A percentile compares a stretch with the other conserved stretches of the same genome.
Evolutionary conservation across 169 alveolate species (phyloP).

Genomic region (Plasmodium ovale): DNA sequence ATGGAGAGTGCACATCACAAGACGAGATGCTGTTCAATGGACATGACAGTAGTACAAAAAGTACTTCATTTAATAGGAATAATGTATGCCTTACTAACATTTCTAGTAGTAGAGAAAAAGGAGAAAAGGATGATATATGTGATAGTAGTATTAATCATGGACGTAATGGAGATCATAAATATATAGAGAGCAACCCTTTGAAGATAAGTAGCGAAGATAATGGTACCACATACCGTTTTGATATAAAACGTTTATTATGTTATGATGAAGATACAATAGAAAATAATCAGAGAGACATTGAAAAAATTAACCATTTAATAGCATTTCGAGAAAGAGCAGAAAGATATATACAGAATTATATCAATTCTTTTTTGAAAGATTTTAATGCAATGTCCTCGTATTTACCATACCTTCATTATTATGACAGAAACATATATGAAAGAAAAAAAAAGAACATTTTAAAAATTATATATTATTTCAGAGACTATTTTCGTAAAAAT

Average conservation of each 20-base stretch:
- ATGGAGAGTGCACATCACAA: not conserved
- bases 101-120: not conserved
- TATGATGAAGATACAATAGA: not conserved
- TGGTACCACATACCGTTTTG: not conserved
- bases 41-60: too few species aligned
- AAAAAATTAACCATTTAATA: conserved; percentile 9
- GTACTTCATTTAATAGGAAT: too few species aligned
- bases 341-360: conserved; percentile 34
- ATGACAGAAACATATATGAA: conserved; percentile 36
- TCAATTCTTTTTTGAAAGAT: conserved; percentile 34
- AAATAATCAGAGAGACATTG: not conserved
- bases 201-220: too few species aligned
- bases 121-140: not conserved
- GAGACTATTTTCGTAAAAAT: conserved; percentile 18
- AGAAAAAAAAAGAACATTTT: conserved; percentile 27
- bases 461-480: conserved; percentile 6
- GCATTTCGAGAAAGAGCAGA: conserved; percentile 24
- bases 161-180: too few species aligned
- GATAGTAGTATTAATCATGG: too few species aligned
- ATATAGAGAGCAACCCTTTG: too few species aligned
- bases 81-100: too few species aligned
- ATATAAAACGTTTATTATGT: not conserved
- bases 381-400: conserved; percentile 21
- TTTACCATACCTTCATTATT: conserved; percentile 55
- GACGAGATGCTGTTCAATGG: not conserved